These are phyloP conservation scores for Adiantum capillusveneris DNA, from an alignment of 75 land plant genomes.

Conservation along the genomic window DNA sequence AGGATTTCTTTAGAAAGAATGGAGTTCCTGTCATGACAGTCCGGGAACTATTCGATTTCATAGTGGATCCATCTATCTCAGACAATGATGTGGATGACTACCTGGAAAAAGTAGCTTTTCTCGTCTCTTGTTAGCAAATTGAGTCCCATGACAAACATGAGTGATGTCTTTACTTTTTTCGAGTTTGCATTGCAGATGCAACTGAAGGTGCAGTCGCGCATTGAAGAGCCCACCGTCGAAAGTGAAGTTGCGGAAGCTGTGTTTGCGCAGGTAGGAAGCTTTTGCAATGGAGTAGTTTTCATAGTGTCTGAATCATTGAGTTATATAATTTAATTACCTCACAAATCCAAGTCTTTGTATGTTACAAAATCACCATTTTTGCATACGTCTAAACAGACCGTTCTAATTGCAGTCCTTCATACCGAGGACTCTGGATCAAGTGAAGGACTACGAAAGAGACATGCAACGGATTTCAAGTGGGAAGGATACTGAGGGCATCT, in stretches of 20 bases:
- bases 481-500: conserved; percentile 66
- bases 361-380: no score
- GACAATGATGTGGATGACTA: conserved; percentile 73
- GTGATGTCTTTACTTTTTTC: not conserved
- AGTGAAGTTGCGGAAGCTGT: conserved; percentile 81
- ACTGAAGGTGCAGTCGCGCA: conserved; percentile 51
- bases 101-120: conserved; percentile 62
- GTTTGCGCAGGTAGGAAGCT: conserved; percentile 80
- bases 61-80: conserved; percentile 70
- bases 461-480: conserved; percentile 58
- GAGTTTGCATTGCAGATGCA: conserved; percentile 46
- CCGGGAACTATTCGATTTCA: conserved; percentile 87
- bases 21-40: conserved; percentile 89
- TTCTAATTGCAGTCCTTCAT: conserved; percentile 52
- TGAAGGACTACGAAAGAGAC: conserved; percentile 73
- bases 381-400: not conserved
- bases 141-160: not conserved
- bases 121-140: not conserved
- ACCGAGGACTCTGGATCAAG: conserved; percentile 67
- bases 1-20: conserved; percentile 87
- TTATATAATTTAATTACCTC: no score
- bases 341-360: no score
- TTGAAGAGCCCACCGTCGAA: conserved; percentile 28
- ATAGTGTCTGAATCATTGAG: no score
- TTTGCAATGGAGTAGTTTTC: no score